Percentiles rank a stretch among this genome's conserved stretches.
Evolutionary conservation across 768 basidiomycete genomes (phyloP).

Genomic region (Butyriboletus loyo): DNA sequence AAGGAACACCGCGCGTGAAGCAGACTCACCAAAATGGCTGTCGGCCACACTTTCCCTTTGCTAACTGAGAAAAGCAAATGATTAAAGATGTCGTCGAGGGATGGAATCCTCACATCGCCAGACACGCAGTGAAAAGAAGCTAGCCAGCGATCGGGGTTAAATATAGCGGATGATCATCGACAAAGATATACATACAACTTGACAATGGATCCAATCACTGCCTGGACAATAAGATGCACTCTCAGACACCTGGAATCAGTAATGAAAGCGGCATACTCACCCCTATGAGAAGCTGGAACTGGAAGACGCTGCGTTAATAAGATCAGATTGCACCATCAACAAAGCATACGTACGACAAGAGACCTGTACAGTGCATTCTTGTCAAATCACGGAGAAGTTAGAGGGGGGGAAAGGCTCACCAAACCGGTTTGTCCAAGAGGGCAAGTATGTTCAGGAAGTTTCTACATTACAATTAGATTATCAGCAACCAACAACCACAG

Average conservation of each 20-base stretch:
- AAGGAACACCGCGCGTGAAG: not conserved
- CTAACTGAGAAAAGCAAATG: constrained; percentile 43
- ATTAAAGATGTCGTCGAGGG: not conserved
- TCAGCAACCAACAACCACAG: not conserved
- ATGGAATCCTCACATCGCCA: constrained; percentile 51
- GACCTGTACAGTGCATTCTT: constrained; percentile 44
- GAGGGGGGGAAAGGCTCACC: constrained; percentile 33
- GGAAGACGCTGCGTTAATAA: not conserved
- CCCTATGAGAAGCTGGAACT: constrained; percentile 47
- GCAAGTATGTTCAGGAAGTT: constrained; percentile 39
- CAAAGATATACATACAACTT: constrained; percentile 42
- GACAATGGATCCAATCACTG: constrained; percentile 53
- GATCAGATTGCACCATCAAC: constrained; percentile 1
- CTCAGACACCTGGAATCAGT: constrained; percentile 1
- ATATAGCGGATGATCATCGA: not conserved
- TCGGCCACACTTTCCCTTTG: constrained; percentile 46
- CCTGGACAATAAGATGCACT: constrained; percentile 29
- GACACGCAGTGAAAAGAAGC: constrained; percentile 57
- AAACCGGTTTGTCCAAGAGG: constrained; percentile 40
- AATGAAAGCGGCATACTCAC: constrained; percentile 21
- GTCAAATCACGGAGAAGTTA: constrained; percentile 7
- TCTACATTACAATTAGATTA: constrained; percentile 25
- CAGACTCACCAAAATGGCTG: constrained; percentile 43
- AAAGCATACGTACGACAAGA: constrained; percentile 40
- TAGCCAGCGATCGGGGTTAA: constrained; percentile 17